These are phyloP conservation scores for Geosmithia morbida DNA, from an alignment of 2,329 filamentous ascomycete genomes.

Conservation along the genomic window DNA sequence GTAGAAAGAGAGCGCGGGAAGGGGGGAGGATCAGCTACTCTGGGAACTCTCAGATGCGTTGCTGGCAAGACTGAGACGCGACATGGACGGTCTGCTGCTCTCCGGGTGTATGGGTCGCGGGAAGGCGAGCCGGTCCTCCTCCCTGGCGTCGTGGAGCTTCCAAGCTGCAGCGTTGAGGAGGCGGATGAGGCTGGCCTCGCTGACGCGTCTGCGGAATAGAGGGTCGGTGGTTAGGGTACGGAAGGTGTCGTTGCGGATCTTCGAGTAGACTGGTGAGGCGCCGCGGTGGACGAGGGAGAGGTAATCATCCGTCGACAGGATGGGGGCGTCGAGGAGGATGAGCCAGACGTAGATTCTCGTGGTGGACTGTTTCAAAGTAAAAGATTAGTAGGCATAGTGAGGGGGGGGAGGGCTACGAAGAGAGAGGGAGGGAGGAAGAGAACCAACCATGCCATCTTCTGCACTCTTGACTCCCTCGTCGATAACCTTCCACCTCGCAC, in stretches of 20 bases:
- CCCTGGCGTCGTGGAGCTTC: slow-evolving; percentile 71
- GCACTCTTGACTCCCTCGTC: slow-evolving; percentile 66
- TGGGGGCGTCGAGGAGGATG: slow-evolving; percentile 75
- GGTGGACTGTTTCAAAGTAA: too few relatives aligned
- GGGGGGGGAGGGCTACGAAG: too few relatives aligned
- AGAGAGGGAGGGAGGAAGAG: neutral
- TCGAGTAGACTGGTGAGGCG: slow-evolving; percentile 85
- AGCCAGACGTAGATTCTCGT: slow-evolving; percentile 94
- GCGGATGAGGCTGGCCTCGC: slow-evolving; percentile 86
- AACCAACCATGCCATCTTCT: slow-evolving; percentile 62
- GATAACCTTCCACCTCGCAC: slow-evolving; percentile 58
- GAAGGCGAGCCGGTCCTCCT: slow-evolving; percentile 23
- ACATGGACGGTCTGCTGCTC: slow-evolving; percentile 6
- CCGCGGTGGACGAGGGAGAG: slow-evolving; percentile 83
- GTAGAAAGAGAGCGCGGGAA: neutral
- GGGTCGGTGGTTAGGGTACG: slow-evolving; percentile 92
- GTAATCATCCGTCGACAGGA: slow-evolving; percentile 77
- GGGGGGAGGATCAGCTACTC: neutral
- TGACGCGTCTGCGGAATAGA: slow-evolving; percentile 90
- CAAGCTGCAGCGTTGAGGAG: slow-evolving; percentile 91
- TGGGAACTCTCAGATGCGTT: slow-evolving; percentile 3
- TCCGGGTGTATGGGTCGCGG: slow-evolving; percentile 11
- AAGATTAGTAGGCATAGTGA: too few relatives aligned
- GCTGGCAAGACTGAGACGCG: slow-evolving; percentile 10
- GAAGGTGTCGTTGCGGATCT: slow-evolving; percentile 97